phyloP scores from a whole-genome alignment of 805 yeast genomes.

The Osmozyma mogii region DNA sequence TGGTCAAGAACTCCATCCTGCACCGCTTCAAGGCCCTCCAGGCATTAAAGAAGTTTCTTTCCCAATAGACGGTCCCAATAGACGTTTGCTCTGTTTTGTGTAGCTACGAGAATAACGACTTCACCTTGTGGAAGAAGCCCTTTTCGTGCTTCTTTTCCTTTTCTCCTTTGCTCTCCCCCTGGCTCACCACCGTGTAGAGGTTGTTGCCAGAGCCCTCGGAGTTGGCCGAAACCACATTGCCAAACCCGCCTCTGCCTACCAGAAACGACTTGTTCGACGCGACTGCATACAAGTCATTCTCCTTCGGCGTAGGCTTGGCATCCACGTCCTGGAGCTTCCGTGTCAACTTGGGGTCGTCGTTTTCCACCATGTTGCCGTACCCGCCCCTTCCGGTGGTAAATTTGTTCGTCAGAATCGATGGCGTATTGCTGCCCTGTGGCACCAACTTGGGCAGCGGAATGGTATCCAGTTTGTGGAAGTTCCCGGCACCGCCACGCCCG shows the following conservation, averaged over 20 bases:
- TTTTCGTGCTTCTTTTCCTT: conserved; percentile 19
- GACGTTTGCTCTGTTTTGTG: too few relatives aligned
- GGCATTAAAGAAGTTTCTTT: not conserved
- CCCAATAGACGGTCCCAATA: too few relatives aligned
- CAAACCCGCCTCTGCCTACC: conserved; percentile 62
- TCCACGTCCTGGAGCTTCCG: conserved; percentile 66
- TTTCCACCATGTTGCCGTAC: conserved; percentile 64
- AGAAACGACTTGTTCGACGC: conserved; percentile 39
- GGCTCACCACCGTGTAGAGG: conserved; percentile 29
- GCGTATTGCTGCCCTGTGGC: conserved; percentile 55
- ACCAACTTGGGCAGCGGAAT: conserved; percentile 48
- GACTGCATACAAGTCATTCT: conserved; percentile 33
- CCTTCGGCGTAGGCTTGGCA: conserved; percentile 12
- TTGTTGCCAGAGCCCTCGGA: conserved; percentile 19
- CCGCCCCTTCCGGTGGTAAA: conserved; percentile 77
- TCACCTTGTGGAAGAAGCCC: conserved; percentile 40
- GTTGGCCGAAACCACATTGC: conserved; percentile 41
- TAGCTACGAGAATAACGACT: conserved; percentile 35
- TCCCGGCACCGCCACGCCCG: conserved; percentile 78
- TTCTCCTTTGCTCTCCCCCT: conserved; percentile 20
- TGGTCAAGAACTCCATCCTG: conserved; percentile 69
- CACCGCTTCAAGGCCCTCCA: conserved; percentile 78
- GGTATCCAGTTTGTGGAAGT: conserved; percentile 39
- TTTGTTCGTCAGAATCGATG: conserved; percentile 45
- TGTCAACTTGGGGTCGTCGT: conserved; percentile 49